phyloP scores from a whole-genome alignment of 176 grass and related monocot species.

The Avena sativa region DNA sequence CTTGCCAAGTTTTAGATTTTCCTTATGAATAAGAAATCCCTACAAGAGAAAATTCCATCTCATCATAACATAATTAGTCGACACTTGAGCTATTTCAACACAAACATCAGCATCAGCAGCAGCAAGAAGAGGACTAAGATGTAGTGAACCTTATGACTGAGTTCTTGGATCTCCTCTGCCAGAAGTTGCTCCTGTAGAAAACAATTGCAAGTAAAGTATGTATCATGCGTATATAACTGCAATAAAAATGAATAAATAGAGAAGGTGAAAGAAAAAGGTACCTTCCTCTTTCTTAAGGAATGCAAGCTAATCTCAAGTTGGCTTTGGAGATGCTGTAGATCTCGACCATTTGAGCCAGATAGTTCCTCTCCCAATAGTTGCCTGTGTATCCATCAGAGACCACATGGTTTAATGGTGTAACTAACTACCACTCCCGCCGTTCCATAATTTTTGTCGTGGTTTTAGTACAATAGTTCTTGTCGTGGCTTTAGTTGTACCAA shows the following conservation, averaged over 20 bases:
- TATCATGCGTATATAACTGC: not conserved
- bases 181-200: constrained; percentile 45
- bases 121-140: not conserved
- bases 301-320: constrained; percentile 43
- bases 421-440: too few relatives aligned
- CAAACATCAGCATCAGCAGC: not conserved
- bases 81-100: not conserved
- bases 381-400: too few relatives aligned
- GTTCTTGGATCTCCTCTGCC: constrained; percentile 29
- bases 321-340: constrained; percentile 38
- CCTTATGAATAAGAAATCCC: constrained; percentile 36
- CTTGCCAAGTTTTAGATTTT: constrained; percentile 37
- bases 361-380: too few relatives aligned
- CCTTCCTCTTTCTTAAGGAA: constrained; percentile 43
- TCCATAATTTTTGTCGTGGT: too few relatives aligned
- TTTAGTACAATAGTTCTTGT: too few relatives aligned
- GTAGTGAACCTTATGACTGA: constrained; percentile 41
- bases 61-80: not conserved
- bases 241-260: not conserved
- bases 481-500: too few relatives aligned
- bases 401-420: too few relatives aligned
- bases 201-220: not conserved
- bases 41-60: not conserved
- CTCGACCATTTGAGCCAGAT: constrained; percentile 25
- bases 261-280: not conserved